Conservation (phyloP, 2,329 filamentous ascomycete genomes). For the Meredithiella fracta region DNA sequence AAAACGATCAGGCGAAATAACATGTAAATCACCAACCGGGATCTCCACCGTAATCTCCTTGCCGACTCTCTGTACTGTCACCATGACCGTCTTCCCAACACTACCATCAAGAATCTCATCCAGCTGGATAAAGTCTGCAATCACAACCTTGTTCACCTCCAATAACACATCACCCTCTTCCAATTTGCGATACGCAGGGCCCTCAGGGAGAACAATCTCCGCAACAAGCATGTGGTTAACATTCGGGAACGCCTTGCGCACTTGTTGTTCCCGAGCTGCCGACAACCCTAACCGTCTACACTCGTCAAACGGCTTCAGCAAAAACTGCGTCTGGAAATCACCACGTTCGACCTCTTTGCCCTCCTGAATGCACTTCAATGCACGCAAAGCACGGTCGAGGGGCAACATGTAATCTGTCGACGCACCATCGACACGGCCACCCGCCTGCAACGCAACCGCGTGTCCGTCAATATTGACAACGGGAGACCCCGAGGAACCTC, state of each 20-base stretch:
- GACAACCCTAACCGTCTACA: constrained; percentile 77
- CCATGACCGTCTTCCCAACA: constrained; percentile 59
- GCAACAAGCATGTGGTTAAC: constrained; percentile 96
- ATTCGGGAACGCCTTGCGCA: constrained; percentile 69
- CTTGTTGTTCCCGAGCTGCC: constrained; percentile 69
- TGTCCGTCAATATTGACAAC: constrained; percentile 91
- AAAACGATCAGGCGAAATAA: constrained; percentile 90
- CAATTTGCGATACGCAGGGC: constrained; percentile 71
- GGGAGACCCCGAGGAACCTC: constrained; percentile 93
- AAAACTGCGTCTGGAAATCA: constrained; percentile 95
- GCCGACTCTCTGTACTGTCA: constrained; percentile 78
- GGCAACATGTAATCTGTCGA: constrained; percentile 97
- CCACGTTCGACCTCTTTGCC: constrained; percentile 65
- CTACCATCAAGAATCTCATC: constrained; percentile 84
- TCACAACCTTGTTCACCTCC: constrained; percentile 80
- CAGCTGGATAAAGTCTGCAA: constrained; percentile 82
- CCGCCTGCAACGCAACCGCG: constrained; percentile 84
- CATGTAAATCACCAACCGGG: constrained; percentile 74
- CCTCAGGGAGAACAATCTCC: constrained; percentile 83
- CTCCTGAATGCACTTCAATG: constrained; percentile 68
- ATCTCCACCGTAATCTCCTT: constrained; percentile 74
- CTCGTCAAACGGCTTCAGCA: constrained; percentile 94
- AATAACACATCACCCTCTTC: constrained; percentile 89
- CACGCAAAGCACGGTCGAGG: constrained; percentile 74
- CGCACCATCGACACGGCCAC: constrained; percentile 82